phyloP scores from a whole-genome alignment of 257 asterid species.

The Petrea volubilis region DNA sequence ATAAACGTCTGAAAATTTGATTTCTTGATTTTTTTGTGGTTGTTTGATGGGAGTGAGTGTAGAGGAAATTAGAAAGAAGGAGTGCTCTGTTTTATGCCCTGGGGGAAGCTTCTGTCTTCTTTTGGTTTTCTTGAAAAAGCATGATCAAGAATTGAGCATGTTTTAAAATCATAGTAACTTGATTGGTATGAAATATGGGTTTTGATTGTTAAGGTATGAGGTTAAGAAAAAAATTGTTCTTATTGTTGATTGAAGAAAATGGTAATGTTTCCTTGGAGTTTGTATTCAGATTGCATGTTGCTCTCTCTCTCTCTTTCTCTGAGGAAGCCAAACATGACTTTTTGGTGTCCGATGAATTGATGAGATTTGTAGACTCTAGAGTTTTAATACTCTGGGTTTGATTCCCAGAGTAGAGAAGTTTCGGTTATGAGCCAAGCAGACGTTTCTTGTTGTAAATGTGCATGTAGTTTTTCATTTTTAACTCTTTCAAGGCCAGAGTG shows the following conservation, averaged over 20 bases:
- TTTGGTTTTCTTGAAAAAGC: conserved; percentile 2
- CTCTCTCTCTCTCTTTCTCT: not conserved
- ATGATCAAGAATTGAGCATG: not conserved
- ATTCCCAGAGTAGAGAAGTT: not conserved
- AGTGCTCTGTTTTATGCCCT: conserved; percentile 10
- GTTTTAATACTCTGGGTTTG: conserved; percentile 8
- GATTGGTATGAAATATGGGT: conserved; percentile 15
- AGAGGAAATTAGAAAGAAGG: not conserved
- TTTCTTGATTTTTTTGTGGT: not conserved
- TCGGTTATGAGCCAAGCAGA: not conserved
- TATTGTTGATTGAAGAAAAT: conserved; percentile 3
- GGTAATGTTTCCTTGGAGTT: not conserved
- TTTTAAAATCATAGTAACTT: not conserved
- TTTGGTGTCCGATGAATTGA: conserved; percentile 2
- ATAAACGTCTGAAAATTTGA: not conserved
- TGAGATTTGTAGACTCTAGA: not conserved
- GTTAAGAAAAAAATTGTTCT: not conserved
- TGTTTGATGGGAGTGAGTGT: not conserved
- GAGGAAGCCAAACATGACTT: not conserved
- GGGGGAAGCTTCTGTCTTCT: conserved; percentile 1
- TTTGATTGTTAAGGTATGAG: conserved; percentile 4
- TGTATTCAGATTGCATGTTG: not conserved
- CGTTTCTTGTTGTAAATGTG: conserved; percentile 9
- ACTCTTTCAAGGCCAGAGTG: not conserved
- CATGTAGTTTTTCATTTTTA: not conserved